These are phyloP conservation scores for Pseudoscleropodium purum DNA, from an alignment of 225 moss, liverwort and hornwort species.

Conservation along the genomic window DNA sequence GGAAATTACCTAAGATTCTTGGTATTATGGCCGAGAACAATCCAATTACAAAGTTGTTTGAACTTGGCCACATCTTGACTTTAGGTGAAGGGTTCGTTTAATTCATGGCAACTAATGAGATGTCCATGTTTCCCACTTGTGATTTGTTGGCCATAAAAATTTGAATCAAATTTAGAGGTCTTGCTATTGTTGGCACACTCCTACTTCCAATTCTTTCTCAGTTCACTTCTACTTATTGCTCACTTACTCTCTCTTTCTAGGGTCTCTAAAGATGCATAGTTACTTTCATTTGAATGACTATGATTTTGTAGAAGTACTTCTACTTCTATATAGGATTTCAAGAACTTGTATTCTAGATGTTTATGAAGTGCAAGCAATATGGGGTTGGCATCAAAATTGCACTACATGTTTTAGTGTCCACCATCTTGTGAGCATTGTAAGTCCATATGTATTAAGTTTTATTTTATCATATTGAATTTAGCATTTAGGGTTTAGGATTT, in stretches of 20 bases:
- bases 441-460: background rate
- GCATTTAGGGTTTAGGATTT: background rate
- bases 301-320: background rate
- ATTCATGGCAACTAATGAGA: fast-evolving
- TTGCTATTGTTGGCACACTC: fast-evolving
- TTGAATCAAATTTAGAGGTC: background rate
- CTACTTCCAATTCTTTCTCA: background rate
- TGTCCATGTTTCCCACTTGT: fast-evolving
- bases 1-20: background rate
- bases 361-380: background rate
- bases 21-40: background rate
- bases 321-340: too few species aligned
- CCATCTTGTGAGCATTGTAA: background rate
- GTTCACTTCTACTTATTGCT: fast-evolving
- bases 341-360: fast-evolving
- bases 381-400: background rate
- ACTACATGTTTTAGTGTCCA: background rate
- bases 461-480: background rate
- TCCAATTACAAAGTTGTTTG: fast-evolving
- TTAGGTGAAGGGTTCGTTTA: background rate
- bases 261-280: fast-evolving
- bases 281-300: background rate
- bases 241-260: background rate
- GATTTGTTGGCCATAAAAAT: too few species aligned
- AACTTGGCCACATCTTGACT: background rate